Evolutionary conservation across 805 yeast species (phyloP).

Genomic region (Candida berthetii): DNA sequence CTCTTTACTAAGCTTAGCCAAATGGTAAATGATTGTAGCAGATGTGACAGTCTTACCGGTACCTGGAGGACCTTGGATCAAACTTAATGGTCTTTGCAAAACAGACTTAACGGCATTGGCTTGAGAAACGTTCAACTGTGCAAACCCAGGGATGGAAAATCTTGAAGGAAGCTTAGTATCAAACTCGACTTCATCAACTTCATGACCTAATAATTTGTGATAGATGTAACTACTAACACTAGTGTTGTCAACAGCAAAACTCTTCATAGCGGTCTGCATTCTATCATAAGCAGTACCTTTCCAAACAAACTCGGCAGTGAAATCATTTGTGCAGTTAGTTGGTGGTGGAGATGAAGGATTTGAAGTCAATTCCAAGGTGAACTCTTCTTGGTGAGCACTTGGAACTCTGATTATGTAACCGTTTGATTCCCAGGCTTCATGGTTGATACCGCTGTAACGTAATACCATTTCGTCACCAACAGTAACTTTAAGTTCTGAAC

Average conservation of each 20-base stretch:
- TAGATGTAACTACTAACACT: slow-evolving; percentile 72
- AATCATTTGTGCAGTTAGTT: slow-evolving; percentile 53
- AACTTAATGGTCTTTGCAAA: slow-evolving; percentile 62
- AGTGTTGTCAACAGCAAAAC: slow-evolving; percentile 63
- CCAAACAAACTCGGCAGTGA: slow-evolving; percentile 87
- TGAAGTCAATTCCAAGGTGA: slow-evolving; percentile 61
- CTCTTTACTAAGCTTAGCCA: slow-evolving; percentile 53
- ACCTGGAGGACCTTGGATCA: slow-evolving; percentile 95
- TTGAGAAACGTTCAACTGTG: slow-evolving; percentile 74
- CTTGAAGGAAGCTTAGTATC: slow-evolving; percentile 54
- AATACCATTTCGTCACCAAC: slow-evolving; percentile 81
- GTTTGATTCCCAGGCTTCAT: slow-evolving; percentile 61
- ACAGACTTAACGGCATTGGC: slow-evolving; percentile 68
- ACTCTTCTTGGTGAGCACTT: slow-evolving; percentile 55
- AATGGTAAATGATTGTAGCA: slow-evolving; percentile 78
- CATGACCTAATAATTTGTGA: slow-evolving; percentile 77
- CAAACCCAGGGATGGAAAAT: slow-evolving; percentile 60
- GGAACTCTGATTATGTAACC: slow-evolving; percentile 76
- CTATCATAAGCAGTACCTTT: slow-evolving; percentile 77
- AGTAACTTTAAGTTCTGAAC: slow-evolving; percentile 59
- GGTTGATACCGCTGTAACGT: slow-evolving; percentile 50
- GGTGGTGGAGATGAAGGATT: slow-evolving; percentile 43
- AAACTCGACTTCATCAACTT: slow-evolving; percentile 56
- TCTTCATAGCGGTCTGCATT: slow-evolving; percentile 72
- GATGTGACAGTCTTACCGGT: slow-evolving; percentile 95